These are phyloP conservation scores for Aureobasidium sp. DNA, from an alignment of 2,329 filamentous ascomycete species.

Conservation along the genomic window DNA sequence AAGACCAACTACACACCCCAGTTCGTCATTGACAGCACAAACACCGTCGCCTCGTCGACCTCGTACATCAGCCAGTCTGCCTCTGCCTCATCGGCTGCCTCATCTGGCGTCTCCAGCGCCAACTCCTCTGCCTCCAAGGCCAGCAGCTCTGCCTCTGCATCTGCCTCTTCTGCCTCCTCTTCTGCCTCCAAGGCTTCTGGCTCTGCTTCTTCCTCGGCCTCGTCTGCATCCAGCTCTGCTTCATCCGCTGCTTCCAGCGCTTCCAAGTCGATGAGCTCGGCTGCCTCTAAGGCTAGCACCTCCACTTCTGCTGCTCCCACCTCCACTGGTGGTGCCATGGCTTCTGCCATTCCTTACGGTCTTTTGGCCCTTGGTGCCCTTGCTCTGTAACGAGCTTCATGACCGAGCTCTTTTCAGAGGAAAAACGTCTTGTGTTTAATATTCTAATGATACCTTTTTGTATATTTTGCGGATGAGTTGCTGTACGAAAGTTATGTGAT, in stretches of 20 bases:
- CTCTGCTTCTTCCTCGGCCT: conserved; percentile 50
- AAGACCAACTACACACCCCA: conserved; percentile 47
- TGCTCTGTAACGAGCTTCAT: conserved; percentile 13
- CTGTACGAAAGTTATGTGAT: background rate
- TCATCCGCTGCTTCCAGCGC: conserved; percentile 29
- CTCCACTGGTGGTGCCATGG: conserved; percentile 17
- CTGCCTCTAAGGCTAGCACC: background rate
- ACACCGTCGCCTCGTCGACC: conserved; percentile 30
- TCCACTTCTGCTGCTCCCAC: background rate
- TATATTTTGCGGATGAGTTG: background rate
- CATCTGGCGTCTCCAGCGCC: conserved; percentile 13
- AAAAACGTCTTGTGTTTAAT: background rate
- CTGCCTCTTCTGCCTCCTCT: background rate
- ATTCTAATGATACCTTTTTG: conserved; percentile 1
- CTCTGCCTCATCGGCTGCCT: conserved; percentile 22
- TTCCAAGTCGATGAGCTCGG: no score
- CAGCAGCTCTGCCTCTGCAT: background rate
- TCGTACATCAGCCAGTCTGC: conserved; percentile 26
- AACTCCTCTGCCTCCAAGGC: background rate
- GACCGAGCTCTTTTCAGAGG: background rate
- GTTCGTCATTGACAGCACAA: conserved; percentile 44
- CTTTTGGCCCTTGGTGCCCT: conserved; percentile 19
- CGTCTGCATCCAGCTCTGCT: conserved; percentile 35
- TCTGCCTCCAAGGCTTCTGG: conserved; percentile 36
- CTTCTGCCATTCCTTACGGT: conserved; percentile 16